These are phyloP conservation scores for Calocera viscosa DNA, from an alignment of 768 basidiomycete genomes.

Conservation along the genomic window DNA sequence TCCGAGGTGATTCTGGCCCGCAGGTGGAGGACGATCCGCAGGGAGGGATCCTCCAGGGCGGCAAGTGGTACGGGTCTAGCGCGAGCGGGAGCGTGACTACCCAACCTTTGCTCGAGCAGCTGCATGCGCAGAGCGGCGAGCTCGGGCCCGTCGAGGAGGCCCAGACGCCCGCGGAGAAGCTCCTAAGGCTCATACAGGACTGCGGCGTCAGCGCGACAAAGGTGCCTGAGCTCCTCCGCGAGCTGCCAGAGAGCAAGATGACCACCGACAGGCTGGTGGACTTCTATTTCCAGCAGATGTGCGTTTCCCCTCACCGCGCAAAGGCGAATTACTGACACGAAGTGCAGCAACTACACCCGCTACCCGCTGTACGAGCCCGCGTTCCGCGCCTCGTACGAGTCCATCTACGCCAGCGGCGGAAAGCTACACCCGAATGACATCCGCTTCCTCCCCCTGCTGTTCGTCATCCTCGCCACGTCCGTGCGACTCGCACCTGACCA, in stretches of 20 bases:
- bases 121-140: conserved; percentile 13
- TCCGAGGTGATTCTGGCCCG: conserved; percentile 46
- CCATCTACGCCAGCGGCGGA: conserved; percentile 48
- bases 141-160: conserved; percentile 18
- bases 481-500: conserved; percentile 75
- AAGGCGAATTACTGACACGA: neutral
- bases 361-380: conserved; percentile 81
- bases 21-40: conserved; percentile 63
- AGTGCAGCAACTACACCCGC: conserved; percentile 77
- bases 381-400: conserved; percentile 59
- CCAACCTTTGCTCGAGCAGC: conserved; percentile 60
- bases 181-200: conserved; percentile 77
- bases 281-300: conserved; percentile 69
- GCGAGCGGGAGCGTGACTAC: conserved; percentile 75
- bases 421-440: conserved; percentile 60
- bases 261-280: conserved; percentile 69
- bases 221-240: conserved; percentile 76
- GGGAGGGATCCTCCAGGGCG: conserved; percentile 67
- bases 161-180: conserved; percentile 56
- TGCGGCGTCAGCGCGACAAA: conserved; percentile 87
- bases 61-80: conserved; percentile 75
- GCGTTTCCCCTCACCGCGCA: conserved; percentile 22
- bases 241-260: conserved; percentile 59
- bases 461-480: conserved; percentile 81
- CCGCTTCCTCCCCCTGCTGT: conserved; percentile 80